Evolutionary conservation across 139 green algal species (phyloP).

Genomic region (Coccomyxa sp.): DNA sequence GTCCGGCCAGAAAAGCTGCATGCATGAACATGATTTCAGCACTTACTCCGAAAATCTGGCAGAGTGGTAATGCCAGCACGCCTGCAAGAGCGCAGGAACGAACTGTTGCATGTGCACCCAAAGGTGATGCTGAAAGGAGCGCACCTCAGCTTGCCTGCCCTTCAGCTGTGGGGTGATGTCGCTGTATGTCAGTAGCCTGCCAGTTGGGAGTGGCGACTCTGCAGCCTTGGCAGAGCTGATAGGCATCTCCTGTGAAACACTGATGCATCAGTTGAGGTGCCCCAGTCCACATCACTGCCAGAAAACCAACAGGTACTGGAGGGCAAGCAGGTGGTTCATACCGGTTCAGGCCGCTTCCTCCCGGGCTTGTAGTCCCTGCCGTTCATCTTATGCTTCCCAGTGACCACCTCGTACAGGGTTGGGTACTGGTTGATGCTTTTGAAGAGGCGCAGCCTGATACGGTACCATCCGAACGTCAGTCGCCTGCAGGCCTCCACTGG

Average conservation of each 20-base stretch:
- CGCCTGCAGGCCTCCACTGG: background rate
- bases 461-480: background rate
- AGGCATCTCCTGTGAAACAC: background rate
- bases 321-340: background rate
- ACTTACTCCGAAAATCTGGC: too few species aligned
- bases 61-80: background rate
- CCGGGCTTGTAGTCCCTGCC: conserved; percentile 2
- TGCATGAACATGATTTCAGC: background rate
- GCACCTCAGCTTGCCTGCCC: conserved; percentile 69
- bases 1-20: conserved; percentile 87
- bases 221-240: conserved; percentile 11
- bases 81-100: background rate
- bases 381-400: conserved; percentile 26
- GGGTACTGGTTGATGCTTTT: conserved; percentile 75
- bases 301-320: background rate
- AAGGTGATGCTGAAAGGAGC: background rate
- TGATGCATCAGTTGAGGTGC: background rate
- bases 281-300: background rate
- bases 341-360: conserved; percentile 12
- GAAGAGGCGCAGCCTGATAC: conserved; percentile 76
- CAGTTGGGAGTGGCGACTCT: conserved; percentile 32
- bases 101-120: too few species aligned
- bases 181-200: conserved; percentile 29
- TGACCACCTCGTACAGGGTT: conserved; percentile 85
- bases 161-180: conserved; percentile 57